Evolutionary conservation across 2,329 filamentous ascomycete species (phyloP).

Genomic region (Claviceps africana): DNA sequence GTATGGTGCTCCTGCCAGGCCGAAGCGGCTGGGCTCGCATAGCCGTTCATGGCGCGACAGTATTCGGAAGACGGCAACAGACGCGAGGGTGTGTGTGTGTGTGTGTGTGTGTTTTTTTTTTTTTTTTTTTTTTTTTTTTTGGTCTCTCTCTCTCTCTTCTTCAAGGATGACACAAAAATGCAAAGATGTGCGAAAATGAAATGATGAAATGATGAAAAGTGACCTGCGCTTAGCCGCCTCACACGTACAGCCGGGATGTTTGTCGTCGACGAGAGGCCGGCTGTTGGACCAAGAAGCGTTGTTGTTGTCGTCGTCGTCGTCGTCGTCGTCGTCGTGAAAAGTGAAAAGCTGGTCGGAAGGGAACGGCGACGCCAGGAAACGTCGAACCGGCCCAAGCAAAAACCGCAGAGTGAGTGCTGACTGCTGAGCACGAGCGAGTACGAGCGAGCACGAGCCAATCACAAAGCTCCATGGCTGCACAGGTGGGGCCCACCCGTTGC

Average conservation of each 20-base stretch:
- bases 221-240: neutral
- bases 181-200: too few species aligned
- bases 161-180: too few species aligned
- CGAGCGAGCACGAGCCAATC: slow-evolving; percentile 1
- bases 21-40: slow-evolving; percentile 32
- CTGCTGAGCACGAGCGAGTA: too few species aligned
- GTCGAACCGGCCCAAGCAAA: neutral
- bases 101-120: too few species aligned
- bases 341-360: neutral
- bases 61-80: neutral
- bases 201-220: neutral
- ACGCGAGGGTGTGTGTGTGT: too few species aligned
- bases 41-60: slow-evolving; percentile 40
- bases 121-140: neutral
- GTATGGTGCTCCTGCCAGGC: slow-evolving; percentile 73
- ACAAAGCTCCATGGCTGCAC: neutral
- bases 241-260: neutral
- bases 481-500: neutral
- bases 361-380: neutral
- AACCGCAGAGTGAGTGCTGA: neutral
- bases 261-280: neutral
- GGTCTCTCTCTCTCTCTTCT: neutral
- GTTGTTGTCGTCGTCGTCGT: neutral
- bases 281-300: neutral
- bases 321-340: neutral